Base-by-base conservation (phyloP, 2,329 filamentous ascomycete genomes). In the Lachnellula hyalina region DNA sequence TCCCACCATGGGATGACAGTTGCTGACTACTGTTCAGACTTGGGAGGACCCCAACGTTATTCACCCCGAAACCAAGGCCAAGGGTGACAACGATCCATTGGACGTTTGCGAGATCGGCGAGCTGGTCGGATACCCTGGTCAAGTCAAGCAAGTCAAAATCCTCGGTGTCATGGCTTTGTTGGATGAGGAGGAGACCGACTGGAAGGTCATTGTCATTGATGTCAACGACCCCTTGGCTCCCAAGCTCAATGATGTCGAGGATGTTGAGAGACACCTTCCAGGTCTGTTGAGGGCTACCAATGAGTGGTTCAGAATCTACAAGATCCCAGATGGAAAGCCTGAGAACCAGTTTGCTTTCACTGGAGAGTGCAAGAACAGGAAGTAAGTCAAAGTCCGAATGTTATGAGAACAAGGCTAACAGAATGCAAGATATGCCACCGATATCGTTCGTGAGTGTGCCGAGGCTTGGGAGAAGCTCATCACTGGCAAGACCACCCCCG, bases 241-340 rank as follows among this genome's bases (percentile, higher is more conserved):
- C 71, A 96, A 96, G 85, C 88, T 99, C 73, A 93, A 99, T 79
- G 93, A 97, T 74, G 87, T 97, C 62, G 94, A 97, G 84, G 94
- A 99, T 73, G 94, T 99, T 67, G 94, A 99, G 84, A 87, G 93
- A 72, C 94, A 97, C 80, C 86, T 99, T 56, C 94, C 94, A 58
- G 94, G 94, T 68, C 90, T 99, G 57, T 84, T 99, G 74, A 89
- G 94, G 66, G 94, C 94, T 72, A 97, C 93, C 73, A 99, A 99
- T 73, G 94, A 99, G 82, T 99, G 94, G 94, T 99, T 99, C 91
- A 91, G 94, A 76, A 99, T 99, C 85, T 99, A 99, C 88, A 99
- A 99, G 84, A 99, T 99, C 77, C 94, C 94, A 72, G 94, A 99
- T 73, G 94, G 94, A 82, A 99, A 99, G 91, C 92, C 93, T 69